Evolutionary conservation across 768 basidiomycete species (phyloP), one percentile per base, ranked within the genome.

Genomic region (Phylloporus scabripes): DNA sequence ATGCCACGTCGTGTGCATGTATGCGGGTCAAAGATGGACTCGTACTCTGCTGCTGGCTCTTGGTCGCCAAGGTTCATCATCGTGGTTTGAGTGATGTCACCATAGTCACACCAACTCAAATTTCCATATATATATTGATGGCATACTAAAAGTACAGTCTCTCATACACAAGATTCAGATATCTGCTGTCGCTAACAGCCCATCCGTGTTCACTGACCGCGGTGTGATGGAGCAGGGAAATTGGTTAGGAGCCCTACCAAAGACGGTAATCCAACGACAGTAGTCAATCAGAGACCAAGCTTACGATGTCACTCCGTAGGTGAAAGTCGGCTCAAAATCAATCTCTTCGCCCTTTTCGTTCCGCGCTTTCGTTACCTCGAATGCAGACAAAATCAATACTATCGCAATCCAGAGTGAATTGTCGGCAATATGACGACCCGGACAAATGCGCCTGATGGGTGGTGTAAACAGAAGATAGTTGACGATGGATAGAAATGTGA

Each of bases 1-100:
- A 88, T 73, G 7, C 89, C 89, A 44, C 82, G 83, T 28, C 80
- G 76, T 5, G 76, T 71, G 57, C 82, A 81, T 4, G 86, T 89
- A 0, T 64, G 48, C 1, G 80, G 70, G 56, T 82, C 74, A 60
- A 88, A 85, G 18, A 80, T 67, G 4, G 82, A 74, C 29, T 61
- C 60, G 18, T 23, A 40, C 21, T 14, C 21, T 12, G 12, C 11
- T 7, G 38, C 21, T 24, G 38, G 11, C 38, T 40, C 38, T 15
- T 23, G 36, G 36, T 37, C 18, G 18, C 36, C 18, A 18, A 37
- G 37, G 37, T 12, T 38, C 38, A 40, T 40, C 12, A 21, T 40
- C 20, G 12, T 38, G 12, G 37, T 38, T 20, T 2, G 33, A 28
- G 26, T 28, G n/a, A n/a, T n/a, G n/a, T n/a, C n/a, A n/a, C n/a